Percentiles rank a stretch among this genome's conserved stretches.
phyloP scores from a whole-genome alignment of 202 grass and related monocot species.

The Hordeum pubiflorum region DNA sequence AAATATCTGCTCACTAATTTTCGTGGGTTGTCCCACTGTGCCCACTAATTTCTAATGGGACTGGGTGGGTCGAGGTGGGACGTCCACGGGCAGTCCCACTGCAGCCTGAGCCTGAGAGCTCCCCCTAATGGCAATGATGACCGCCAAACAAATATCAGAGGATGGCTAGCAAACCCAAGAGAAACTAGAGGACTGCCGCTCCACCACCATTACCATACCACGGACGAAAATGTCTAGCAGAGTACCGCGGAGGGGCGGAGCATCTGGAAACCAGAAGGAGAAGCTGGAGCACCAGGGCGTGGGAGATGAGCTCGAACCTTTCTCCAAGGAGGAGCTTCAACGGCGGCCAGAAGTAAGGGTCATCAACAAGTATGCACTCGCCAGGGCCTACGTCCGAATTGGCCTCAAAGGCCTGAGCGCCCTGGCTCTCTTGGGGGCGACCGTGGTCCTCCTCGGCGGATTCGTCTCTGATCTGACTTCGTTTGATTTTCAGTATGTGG shows the following conservation, averaged over 20 bases:
- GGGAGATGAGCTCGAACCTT: neutral
- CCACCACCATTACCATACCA: no score
- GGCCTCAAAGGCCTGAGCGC: neutral
- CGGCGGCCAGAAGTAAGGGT: neutral
- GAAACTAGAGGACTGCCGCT: no score
- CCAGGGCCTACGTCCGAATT: neutral
- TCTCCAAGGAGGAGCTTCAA: neutral
- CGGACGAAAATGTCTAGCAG: no score
- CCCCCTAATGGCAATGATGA: no score
- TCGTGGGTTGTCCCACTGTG: no score
- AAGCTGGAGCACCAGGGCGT: neutral
- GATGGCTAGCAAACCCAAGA: no score
- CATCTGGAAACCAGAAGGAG: neutral
- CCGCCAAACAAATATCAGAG: no score
- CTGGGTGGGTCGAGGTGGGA: no score
- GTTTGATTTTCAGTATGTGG: neutral
- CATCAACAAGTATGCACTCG: neutral
- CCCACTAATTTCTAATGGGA: no score
- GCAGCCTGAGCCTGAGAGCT: no score
- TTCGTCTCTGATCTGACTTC: neutral
- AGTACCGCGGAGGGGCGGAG: no score
- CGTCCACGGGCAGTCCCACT: no score
- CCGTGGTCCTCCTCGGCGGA: neutral
- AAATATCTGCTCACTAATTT: slow-evolving; percentile 41
- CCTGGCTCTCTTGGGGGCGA: neutral